phyloP scores from a whole-genome alignment of 306 rosid species.

The Lathyrus oleraceus region DNA sequence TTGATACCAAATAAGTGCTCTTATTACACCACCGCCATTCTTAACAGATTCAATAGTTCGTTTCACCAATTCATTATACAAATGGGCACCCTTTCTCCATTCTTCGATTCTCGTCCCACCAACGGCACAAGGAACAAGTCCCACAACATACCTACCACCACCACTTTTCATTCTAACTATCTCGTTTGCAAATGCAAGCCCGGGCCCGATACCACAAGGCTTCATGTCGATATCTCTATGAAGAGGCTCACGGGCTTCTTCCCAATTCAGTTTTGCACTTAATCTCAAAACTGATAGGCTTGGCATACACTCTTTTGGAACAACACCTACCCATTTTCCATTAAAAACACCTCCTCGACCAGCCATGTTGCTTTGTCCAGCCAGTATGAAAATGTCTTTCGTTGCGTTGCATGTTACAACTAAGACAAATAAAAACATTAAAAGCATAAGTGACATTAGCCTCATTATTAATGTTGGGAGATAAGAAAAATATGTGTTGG shows the following conservation, averaged over 20 bases:
- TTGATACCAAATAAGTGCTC: slow-evolving; percentile 64
- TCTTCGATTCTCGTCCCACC: slow-evolving; percentile 55
- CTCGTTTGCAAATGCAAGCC: slow-evolving; percentile 59
- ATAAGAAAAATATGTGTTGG: background rate
- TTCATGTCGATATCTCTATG: slow-evolving; percentile 58
- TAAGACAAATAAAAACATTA: background rate
- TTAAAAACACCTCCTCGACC: slow-evolving; percentile 57
- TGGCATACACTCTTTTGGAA: slow-evolving; percentile 48
- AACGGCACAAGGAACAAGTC: slow-evolving; percentile 65
- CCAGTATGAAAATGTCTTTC: slow-evolving; percentile 51
- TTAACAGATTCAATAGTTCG: slow-evolving; percentile 36
- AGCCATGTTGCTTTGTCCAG: slow-evolving; percentile 80
- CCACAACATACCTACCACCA: slow-evolving; percentile 18
- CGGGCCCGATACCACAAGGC: slow-evolving; percentile 63
- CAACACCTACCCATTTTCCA: slow-evolving; percentile 40
- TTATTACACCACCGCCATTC: slow-evolving; percentile 35
- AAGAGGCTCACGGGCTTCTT: slow-evolving; percentile 57
- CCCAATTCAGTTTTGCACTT: slow-evolving; percentile 51
- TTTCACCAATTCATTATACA: slow-evolving; percentile 44
- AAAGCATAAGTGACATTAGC: background rate
- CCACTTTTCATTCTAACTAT: slow-evolving; percentile 9
- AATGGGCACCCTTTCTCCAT: slow-evolving; percentile 51
- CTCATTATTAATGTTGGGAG: slow-evolving; percentile 7
- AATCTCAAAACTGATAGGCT: slow-evolving; percentile 35
- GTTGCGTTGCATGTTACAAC: background rate